Conservation (phyloP, 345 rosid genomes). For the Physaria fendleri region DNA sequence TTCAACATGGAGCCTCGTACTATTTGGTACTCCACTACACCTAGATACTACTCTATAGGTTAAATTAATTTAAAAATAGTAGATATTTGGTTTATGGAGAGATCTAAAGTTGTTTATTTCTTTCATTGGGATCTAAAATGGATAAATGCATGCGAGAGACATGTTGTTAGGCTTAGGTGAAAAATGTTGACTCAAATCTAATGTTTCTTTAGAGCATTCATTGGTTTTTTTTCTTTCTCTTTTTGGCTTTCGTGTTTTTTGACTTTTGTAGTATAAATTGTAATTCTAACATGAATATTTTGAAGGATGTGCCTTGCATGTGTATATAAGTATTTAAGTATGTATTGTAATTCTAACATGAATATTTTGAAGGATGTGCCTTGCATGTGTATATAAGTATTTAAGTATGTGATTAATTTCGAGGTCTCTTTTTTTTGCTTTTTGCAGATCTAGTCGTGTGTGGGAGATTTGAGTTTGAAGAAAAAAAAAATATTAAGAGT, state of each 20-base stretch:
- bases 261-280: slow-evolving; percentile 27
- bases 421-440: slow-evolving; percentile 18
- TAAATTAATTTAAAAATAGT: background rate
- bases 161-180: slow-evolving; percentile 35
- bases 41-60: slow-evolving; percentile 14
- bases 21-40: slow-evolving; percentile 45
- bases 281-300: slow-evolving; percentile 4
- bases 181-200: slow-evolving; percentile 28
- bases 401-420: slow-evolving; percentile 2
- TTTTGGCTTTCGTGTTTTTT: slow-evolving; percentile 33
- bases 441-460: slow-evolving; percentile 37
- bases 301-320: slow-evolving; percentile 28
- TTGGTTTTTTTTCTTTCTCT: slow-evolving; percentile 2
- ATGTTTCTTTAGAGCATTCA: slow-evolving; percentile 27
- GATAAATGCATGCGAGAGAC: slow-evolving; percentile 42
- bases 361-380: slow-evolving; percentile 28
- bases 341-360: background rate
- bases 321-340: background rate
- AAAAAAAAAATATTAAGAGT: too few relatives aligned
- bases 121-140: slow-evolving; percentile 35
- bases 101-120: slow-evolving; percentile 16
- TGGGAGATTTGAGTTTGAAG: slow-evolving; percentile 15
- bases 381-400: slow-evolving; percentile 9
- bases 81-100: slow-evolving; percentile 18
- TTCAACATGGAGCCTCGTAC: slow-evolving; percentile 78